Evolutionary conservation across 2,329 filamentous ascomycete species (phyloP), one percentile per base, ranked within the genome.

Genomic region (Tolypocladium guangdongense): DNA sequence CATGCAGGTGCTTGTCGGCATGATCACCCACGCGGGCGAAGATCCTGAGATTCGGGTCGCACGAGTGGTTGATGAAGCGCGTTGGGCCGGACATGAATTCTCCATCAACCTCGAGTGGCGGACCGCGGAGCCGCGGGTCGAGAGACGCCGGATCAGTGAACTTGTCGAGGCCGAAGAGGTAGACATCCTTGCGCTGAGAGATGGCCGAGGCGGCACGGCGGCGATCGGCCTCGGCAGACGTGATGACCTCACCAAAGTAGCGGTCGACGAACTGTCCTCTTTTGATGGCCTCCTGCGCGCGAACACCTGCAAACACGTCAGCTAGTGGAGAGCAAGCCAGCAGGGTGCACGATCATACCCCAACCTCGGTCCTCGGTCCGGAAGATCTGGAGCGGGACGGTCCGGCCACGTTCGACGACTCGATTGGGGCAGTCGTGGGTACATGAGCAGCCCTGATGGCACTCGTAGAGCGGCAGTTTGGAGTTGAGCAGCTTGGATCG

Each of bases 61-160:
- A 92, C 2, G 81, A 87, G 66, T 93, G 88, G 61, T 93, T 93
- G 66, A 92, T 87, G 67, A 92, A 93, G 3, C 88, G 80, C 0
- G 87, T 88, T 0, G 87, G 86, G 0, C 87, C 87, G 1, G 88
- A 87, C 74, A 85, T 82, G 65, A 86, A 87, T 65, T 91, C 84
- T 12, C 89, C 89, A 54, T 84, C 83, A 0, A 84, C 78, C 58
- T 84, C 81, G 4, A 86, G 69, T 18, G 82, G 75, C 7, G 77
- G 71, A 0, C 76, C 78, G 4, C 75, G 72, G 0, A 86, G 73
- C 1, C 80, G 72, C n/a, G 73, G 69, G 55, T 85, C 81, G 11
- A 75, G 69, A 1, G 78, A 82, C 7, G 74, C 60, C 0, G 74
- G 70, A 52, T 86, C 78, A 1, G 75, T 80, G 64, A 91, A 92